phyloP scores from a whole-genome alignment of 176 grass and related monocot genomes.

The Musa beccarii region DNA sequence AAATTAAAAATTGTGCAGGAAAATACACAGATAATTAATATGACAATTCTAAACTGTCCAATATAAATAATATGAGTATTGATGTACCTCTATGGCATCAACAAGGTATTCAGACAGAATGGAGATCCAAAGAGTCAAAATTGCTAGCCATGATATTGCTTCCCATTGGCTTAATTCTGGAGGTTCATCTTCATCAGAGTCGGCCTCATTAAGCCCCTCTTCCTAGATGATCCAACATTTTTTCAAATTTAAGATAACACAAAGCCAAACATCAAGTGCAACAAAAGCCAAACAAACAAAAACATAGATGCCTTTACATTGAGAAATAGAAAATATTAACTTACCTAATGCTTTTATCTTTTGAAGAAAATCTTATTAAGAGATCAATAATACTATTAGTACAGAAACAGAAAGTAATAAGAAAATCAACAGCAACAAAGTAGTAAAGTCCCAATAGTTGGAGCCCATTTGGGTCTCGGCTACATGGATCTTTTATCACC shows the following conservation, averaged over 20 bases:
- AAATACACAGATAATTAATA: too few species aligned
- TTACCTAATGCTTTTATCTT: neutral
- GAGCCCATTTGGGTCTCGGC: too few species aligned
- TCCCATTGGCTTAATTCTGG: slow-evolving; percentile 71
- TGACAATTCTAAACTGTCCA: too few species aligned
- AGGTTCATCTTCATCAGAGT: slow-evolving; percentile 40
- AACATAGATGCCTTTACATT: neutral
- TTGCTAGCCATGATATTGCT: slow-evolving; percentile 70
- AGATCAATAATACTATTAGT: too few species aligned
- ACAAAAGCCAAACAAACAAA: neutral
- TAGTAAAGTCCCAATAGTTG: too few species aligned
- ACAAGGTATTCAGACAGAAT: slow-evolving; percentile 92
- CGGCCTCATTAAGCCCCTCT: slow-evolving; percentile 36
- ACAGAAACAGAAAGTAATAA: too few species aligned
- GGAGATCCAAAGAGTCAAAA: slow-evolving; percentile 97
- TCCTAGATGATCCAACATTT: slow-evolving; percentile 25
- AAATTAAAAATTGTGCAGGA: too few species aligned
- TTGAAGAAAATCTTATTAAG: too few species aligned
- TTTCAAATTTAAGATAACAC: neutral
- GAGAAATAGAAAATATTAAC: neutral
- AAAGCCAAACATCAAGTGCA: neutral
- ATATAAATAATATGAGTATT: neutral
- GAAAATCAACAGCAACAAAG: too few species aligned
- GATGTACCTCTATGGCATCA: slow-evolving; percentile 84
- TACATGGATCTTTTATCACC: too few species aligned